Evolutionary conservation across 2,329 filamentous ascomycete genomes (phyloP).

Genomic region (Sclerotiophoma versabilis): DNA sequence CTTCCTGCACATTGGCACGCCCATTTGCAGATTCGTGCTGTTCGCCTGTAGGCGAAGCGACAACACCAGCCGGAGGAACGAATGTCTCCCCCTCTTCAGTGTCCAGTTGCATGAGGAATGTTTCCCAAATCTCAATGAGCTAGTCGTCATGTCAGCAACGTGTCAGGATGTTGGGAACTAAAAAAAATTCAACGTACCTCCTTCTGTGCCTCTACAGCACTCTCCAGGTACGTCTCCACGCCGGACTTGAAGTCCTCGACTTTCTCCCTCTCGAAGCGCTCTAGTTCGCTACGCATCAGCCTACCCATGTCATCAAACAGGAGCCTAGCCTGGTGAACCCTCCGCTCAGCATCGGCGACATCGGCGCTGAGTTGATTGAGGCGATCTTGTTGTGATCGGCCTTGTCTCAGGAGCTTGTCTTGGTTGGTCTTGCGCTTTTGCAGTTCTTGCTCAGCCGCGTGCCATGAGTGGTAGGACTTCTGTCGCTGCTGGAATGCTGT

Average conservation of each 20-base stretch:
- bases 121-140: slow-evolving; percentile 94
- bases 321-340: slow-evolving; percentile 86
- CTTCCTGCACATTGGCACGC: slow-evolving; percentile 17
- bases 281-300: slow-evolving; percentile 87
- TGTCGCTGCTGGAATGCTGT: slow-evolving; percentile 90
- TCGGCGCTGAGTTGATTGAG: slow-evolving; percentile 91
- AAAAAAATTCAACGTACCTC: slow-evolving; percentile 68
- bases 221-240: slow-evolving; percentile 96
- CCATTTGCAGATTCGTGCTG: slow-evolving; percentile 21
- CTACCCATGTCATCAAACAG: slow-evolving; percentile 98
- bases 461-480: slow-evolving; percentile 95
- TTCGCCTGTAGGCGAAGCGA: slow-evolving; percentile 38
- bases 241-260: slow-evolving; percentile 99
- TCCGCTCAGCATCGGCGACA: slow-evolving; percentile 92
- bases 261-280: slow-evolving; percentile 95
- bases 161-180: neutral
- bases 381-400: slow-evolving; percentile 93
- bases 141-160: slow-evolving; percentile 40
- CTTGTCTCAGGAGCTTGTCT: slow-evolving; percentile 94
- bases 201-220: slow-evolving; percentile 97
- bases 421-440: slow-evolving; percentile 88
- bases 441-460: slow-evolving; percentile 85
- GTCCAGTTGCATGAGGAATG: slow-evolving; percentile 94
- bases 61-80: slow-evolving; percentile 48
- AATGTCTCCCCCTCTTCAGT: slow-evolving; percentile 76